These are phyloP conservation scores for Coccinonectria pachysandricola DNA, from an alignment of 2,329 filamentous ascomycete species.

Conservation along the genomic window DNA sequence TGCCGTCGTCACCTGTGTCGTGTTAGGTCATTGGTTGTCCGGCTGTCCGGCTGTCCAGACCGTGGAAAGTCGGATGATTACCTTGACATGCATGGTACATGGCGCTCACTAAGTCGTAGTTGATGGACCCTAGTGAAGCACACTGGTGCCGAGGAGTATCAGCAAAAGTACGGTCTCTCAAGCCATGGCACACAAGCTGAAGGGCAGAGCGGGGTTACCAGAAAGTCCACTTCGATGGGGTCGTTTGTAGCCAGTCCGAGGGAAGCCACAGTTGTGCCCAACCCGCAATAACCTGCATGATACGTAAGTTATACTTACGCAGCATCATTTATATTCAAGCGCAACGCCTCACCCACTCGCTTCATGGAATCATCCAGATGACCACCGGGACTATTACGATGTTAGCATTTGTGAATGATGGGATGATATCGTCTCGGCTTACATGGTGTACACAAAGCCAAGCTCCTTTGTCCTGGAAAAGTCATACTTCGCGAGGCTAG, in stretches of 20 bases:
- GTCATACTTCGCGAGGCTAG: slow-evolving; percentile 68
- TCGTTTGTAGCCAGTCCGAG: slow-evolving; percentile 49
- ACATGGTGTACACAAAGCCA: slow-evolving; percentile 82
- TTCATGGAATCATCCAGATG: slow-evolving; percentile 20
- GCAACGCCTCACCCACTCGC: slow-evolving; percentile 20
- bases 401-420: slow-evolving; percentile 7
- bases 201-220: slow-evolving; percentile 38
- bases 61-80: slow-evolving; percentile 17
- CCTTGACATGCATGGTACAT: slow-evolving; percentile 47
- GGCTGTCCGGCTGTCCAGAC: slow-evolving; percentile 7
- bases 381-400: slow-evolving; percentile 23
- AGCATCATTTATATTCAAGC: slow-evolving; percentile 5
- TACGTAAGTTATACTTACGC: slow-evolving; percentile 14
- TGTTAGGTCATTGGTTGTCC: slow-evolving; percentile 5
- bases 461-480: slow-evolving; percentile 62
- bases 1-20: slow-evolving; percentile 25
- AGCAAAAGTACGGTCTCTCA: too few species aligned
- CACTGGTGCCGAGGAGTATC: too few species aligned
- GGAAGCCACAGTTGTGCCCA: slow-evolving; percentile 54
- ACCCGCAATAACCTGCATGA: slow-evolving; percentile 56
- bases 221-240: slow-evolving; percentile 59
- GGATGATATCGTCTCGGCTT: slow-evolving; percentile 22
- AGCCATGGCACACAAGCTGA: too few species aligned
- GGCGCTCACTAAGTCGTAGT: slow-evolving; percentile 50
- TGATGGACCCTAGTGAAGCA: slow-evolving; percentile 73